Evolutionary conservation across 768 basidiomycete genomes (phyloP).

Genomic region (Suillus discolor): DNA sequence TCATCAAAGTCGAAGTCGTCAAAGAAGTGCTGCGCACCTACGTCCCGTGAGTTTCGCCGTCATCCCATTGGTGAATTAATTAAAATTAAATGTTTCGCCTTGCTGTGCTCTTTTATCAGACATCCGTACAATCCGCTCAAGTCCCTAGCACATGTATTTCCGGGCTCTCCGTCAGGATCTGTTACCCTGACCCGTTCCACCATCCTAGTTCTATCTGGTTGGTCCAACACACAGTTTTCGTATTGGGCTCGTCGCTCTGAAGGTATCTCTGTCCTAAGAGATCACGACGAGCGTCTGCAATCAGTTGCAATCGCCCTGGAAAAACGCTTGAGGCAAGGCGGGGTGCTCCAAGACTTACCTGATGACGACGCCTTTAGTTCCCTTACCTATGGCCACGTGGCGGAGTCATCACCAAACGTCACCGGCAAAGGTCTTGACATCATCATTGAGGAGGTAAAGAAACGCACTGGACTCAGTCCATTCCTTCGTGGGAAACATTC

Average conservation of each 20-base stretch:
- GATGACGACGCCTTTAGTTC: slow-evolving; percentile 21
- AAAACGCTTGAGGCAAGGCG: slow-evolving; percentile 39
- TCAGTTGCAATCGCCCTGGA: slow-evolving; percentile 44
- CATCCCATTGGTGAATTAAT: not conserved
- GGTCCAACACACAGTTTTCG: slow-evolving; percentile 57
- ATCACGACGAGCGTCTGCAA: slow-evolving; percentile 42
- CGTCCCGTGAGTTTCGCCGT: slow-evolving; percentile 45
- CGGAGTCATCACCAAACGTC: slow-evolving; percentile 41
- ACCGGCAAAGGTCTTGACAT: slow-evolving; percentile 53
- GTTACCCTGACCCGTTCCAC: slow-evolving; percentile 51
- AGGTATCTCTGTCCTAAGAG: slow-evolving; percentile 48
- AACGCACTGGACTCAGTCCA: slow-evolving; percentile 47
- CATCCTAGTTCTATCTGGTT: slow-evolving; percentile 49
- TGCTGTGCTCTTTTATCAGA: slow-evolving; percentile 26
- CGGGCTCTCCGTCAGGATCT: slow-evolving; percentile 40
- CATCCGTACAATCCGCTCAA: slow-evolving; percentile 57
- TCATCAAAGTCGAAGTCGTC: slow-evolving; percentile 55
- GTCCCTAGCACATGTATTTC: slow-evolving; percentile 44
- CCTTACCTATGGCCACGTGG: slow-evolving; percentile 22
- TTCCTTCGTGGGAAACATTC: slow-evolving; percentile 55
- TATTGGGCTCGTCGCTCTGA: slow-evolving; percentile 57
- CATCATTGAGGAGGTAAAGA: slow-evolving; percentile 51
- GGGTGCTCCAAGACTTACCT: slow-evolving; percentile 30
- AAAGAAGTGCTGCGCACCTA: slow-evolving; percentile 50
- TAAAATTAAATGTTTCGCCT: slow-evolving; percentile 3